Conservation (phyloP, 2,329 filamentous ascomycete genomes). For the Dendrostoma leiphaemia region DNA sequence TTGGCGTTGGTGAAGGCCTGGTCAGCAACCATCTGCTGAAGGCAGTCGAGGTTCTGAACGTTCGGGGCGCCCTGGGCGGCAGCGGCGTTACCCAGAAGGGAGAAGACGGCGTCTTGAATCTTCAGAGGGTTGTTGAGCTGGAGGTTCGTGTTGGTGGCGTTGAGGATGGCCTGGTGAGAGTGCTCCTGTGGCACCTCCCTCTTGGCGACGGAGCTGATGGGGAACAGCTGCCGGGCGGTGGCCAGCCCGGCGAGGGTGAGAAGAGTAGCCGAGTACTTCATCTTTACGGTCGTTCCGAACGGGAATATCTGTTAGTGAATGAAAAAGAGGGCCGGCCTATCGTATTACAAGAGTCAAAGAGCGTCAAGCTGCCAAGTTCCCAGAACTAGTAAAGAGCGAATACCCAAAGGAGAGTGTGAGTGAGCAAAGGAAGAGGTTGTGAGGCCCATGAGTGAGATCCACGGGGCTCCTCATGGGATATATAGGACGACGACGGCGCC, state of each 20-base stretch:
- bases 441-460: background rate
- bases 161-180: slow-evolving; percentile 45
- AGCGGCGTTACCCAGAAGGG: slow-evolving; percentile 35
- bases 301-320: background rate
- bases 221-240: slow-evolving; percentile 29
- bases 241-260: slow-evolving; percentile 28
- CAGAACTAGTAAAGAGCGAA: slow-evolving; percentile 15
- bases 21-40: slow-evolving; percentile 35
- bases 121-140: slow-evolving; percentile 43
- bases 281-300: slow-evolving; percentile 16
- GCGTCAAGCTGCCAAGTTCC: slow-evolving; percentile 13
- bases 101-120: slow-evolving; percentile 48
- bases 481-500: slow-evolving; percentile 1
- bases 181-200: slow-evolving; percentile 54
- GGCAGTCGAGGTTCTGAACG: slow-evolving; percentile 20
- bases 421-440: background rate
- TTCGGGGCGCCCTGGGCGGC: slow-evolving; percentile 33
- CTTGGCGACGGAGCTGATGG: slow-evolving; percentile 25
- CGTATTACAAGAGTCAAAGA: slow-evolving; percentile 12
- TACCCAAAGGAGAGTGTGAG: slow-evolving; percentile 10
- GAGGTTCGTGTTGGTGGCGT: slow-evolving; percentile 36
- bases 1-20: slow-evolving; percentile 47
- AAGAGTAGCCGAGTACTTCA: slow-evolving; percentile 32
- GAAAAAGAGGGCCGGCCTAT: slow-evolving; percentile 13
- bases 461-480: slow-evolving; percentile 1